phyloP scores from a whole-genome alignment of 2,329 filamentous ascomycete genomes.

The Penicillium italicum region DNA sequence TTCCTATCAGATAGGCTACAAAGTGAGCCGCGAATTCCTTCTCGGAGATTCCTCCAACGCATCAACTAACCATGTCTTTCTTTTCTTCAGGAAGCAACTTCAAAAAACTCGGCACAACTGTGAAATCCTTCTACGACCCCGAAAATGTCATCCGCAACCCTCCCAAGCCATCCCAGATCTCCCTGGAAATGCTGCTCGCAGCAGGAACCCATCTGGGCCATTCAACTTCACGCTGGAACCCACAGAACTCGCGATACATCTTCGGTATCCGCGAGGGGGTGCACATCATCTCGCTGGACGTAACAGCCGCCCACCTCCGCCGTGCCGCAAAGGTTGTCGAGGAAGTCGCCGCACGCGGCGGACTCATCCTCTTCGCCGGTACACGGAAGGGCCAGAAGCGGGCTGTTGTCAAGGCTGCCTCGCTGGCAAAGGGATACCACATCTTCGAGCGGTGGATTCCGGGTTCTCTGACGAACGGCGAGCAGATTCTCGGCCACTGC shows the following conservation, averaged over 20 bases:
- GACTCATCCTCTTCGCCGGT: slow-evolving; percentile 85
- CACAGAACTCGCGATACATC: slow-evolving; percentile 89
- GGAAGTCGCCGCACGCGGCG: slow-evolving; percentile 76
- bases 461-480: slow-evolving; percentile 85
- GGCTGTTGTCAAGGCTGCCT: slow-evolving; percentile 74
- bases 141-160: slow-evolving; percentile 59
- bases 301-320: slow-evolving; percentile 83
- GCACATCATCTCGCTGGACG: slow-evolving; percentile 89
- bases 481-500: slow-evolving; percentile 75
- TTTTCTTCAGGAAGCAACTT: slow-evolving; percentile 28
- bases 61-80: background rate
- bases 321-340: slow-evolving; percentile 89
- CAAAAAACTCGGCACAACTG: slow-evolving; percentile 30
- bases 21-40: slow-evolving; percentile 23
- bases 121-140: slow-evolving; percentile 31
- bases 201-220: slow-evolving; percentile 88
- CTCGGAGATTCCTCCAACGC: background rate
- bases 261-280: slow-evolving; percentile 83
- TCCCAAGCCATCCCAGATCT: slow-evolving; percentile 73
- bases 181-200: slow-evolving; percentile 85
- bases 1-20: slow-evolving; percentile 11
- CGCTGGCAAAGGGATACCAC: slow-evolving; percentile 75
- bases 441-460: slow-evolving; percentile 92
- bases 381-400: slow-evolving; percentile 78
- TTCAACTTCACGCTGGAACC: slow-evolving; percentile 88